phyloP scores from a whole-genome alignment of 805 yeast species.

The Yamadazyma takamatsuzukensis region DNA sequence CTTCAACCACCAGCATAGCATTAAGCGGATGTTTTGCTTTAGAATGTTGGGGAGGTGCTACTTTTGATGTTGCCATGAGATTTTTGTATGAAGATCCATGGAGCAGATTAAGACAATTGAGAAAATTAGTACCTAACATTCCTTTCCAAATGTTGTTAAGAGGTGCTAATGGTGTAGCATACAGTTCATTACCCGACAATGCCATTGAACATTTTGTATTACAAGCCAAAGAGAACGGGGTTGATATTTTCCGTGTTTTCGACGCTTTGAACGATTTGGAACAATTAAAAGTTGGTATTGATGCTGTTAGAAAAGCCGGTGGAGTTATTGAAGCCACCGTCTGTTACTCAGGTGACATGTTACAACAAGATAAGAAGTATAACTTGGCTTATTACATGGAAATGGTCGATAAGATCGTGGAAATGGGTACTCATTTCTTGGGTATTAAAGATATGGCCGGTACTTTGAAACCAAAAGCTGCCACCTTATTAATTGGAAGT shows the following conservation, averaged over 20 bases:
- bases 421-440: conserved; percentile 92
- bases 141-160: conserved; percentile 99
- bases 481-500: conserved; percentile 70
- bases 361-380: conserved; percentile 92
- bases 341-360: conserved; percentile 99
- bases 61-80: conserved; percentile 98
- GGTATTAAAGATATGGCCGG: conserved; percentile 99
- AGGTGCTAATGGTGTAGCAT: conserved; percentile 99
- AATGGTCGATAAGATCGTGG: conserved; percentile 78
- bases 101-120: conserved; percentile 86
- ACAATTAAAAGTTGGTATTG: conserved; percentile 95
- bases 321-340: conserved; percentile 99
- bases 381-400: conserved; percentile 84
- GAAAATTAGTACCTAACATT: conserved; percentile 92
- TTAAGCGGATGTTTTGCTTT: conserved; percentile 86
- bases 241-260: conserved; percentile 95
- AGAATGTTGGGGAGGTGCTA: conserved; percentile 99
- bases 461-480: conserved; percentile 94
- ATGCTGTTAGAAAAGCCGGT: conserved; percentile 96
- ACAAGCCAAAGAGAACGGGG: conserved; percentile 95
- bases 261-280: conserved; percentile 97
- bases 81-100: conserved; percentile 98
- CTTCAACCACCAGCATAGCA: conserved; percentile 91
- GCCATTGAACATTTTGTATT: conserved; percentile 96
- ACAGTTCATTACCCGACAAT: conserved; percentile 95